Percentiles rank a stretch among this genome's conserved stretches.
phyloP scores from a whole-genome alignment of 176 grass and related monocot species.

The Thalia dealbata region DNA sequence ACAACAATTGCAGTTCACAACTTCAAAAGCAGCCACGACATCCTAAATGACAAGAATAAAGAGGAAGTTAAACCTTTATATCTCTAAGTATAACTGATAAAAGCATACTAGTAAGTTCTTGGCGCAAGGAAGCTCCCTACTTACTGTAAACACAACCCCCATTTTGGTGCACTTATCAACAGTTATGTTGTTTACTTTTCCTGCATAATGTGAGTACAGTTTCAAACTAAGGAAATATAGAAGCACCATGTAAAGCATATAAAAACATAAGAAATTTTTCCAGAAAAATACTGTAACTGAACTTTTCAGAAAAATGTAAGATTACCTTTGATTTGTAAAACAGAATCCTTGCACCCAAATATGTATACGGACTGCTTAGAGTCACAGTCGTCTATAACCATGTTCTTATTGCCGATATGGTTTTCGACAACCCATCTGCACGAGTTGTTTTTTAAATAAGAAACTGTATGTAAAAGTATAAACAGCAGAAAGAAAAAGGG shows the following conservation, averaged over 20 bases:
- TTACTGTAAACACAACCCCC: conserved; percentile 79
- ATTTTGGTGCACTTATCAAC: conserved; percentile 96
- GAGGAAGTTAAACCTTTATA: conserved; percentile 17
- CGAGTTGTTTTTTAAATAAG: neutral
- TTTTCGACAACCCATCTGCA: conserved; percentile 87
- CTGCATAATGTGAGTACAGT: conserved; percentile 30
- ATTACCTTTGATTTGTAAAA: conserved; percentile 94
- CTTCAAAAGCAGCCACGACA: conserved; percentile 93
- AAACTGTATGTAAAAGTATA: neutral
- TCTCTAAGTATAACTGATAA: neutral
- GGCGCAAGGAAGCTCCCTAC: conserved; percentile 9
- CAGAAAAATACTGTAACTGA: conserved; percentile 1
- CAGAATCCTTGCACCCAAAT: conserved; percentile 92
- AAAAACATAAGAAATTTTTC: neutral
- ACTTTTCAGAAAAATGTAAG: conserved; percentile 8
- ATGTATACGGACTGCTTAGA: conserved; percentile 86
- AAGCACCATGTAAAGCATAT: neutral
- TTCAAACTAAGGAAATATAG: conserved; percentile 12
- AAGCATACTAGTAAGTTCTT: neutral
- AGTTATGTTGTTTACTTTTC: conserved; percentile 99
- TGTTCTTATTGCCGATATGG: conserved; percentile 75
- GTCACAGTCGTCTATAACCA: conserved; percentile 93
- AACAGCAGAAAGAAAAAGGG: conserved; percentile 2
- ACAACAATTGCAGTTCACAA: conserved; percentile 88
- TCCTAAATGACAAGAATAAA: conserved; percentile 54